These are phyloP conservation scores for Aurantiochytrium sp. DNA, from an alignment of 108 stramenopile species.

Conservation along the genomic window DNA sequence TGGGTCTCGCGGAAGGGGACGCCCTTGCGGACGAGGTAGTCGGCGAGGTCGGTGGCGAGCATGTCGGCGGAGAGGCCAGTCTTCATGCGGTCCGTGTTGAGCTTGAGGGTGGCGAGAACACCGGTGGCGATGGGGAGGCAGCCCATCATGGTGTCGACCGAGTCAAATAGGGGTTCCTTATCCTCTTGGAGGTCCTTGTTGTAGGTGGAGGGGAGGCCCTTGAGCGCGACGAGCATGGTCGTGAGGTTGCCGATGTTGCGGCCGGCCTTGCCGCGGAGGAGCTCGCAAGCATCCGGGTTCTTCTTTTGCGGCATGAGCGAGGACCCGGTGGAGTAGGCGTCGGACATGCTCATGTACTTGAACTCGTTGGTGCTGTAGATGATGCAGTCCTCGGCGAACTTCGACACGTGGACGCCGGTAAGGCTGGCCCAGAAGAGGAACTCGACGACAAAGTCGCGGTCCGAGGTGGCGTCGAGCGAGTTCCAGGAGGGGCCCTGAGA, in stretches of 20 bases:
- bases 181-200: conserved; percentile 99
- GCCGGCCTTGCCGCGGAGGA: conserved; percentile 95
- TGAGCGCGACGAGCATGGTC: conserved; percentile 85
- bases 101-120: conserved; percentile 87
- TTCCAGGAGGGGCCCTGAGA: conserved; percentile 78
- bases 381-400: conserved; percentile 96
- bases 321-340: conserved; percentile 95
- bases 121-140: conserved; percentile 92
- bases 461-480: conserved; percentile 91
- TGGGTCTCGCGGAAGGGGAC: conserved; percentile 99
- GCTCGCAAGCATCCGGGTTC: conserved; percentile 97
- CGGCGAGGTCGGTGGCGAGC: conserved; percentile 97
- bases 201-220: conserved; percentile 95
- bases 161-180: conserved; percentile 92
- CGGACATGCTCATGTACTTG: conserved; percentile 81
- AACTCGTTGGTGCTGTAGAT: conserved; percentile 81
- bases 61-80: conserved; percentile 90
- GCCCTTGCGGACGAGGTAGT: conserved; percentile 95
- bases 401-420: conserved; percentile 82
- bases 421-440: conserved; percentile 94
- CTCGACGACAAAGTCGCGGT: conserved; percentile 97
- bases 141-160: conserved; percentile 86
- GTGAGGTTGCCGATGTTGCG: conserved; percentile 81
- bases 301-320: conserved; percentile 99
- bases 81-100: conserved; percentile 75